phyloP scores from a whole-genome alignment of 2,329 filamentous ascomycete species.

The Beauveria pseudobassiana region DNA sequence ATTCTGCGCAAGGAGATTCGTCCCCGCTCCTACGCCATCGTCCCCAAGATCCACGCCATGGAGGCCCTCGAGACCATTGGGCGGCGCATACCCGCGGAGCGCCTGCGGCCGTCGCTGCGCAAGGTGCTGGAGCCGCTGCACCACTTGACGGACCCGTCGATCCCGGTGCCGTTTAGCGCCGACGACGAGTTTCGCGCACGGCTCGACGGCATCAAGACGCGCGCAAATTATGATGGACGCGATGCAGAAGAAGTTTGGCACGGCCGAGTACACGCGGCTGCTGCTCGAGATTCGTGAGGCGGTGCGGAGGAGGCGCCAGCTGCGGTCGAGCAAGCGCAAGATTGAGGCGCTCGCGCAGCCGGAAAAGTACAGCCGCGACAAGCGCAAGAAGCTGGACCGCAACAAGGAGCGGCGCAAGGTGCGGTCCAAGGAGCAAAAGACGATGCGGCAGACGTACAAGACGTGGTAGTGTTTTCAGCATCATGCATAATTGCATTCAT shows the following conservation, averaged over 20 bases:
- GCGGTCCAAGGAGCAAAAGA: constrained; percentile 64
- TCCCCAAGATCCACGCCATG: constrained; percentile 69
- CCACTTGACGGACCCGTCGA: constrained; percentile 74
- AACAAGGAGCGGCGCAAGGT: constrained; percentile 80
- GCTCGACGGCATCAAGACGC: constrained; percentile 63
- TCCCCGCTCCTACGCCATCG: constrained; percentile 54
- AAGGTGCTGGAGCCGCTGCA: constrained; percentile 57
- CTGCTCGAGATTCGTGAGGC: constrained; percentile 65
- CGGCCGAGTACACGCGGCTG: constrained; percentile 66
- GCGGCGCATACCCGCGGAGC: constrained; percentile 48
- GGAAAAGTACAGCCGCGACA: constrained; percentile 68
- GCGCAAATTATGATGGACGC: constrained; percentile 71
- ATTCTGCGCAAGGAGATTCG: constrained; percentile 70
- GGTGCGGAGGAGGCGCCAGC: constrained; percentile 64
- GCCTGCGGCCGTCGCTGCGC: constrained; percentile 56
- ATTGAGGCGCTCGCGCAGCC: constrained; percentile 81
- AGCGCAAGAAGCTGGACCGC: constrained; percentile 75
- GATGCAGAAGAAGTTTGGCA: constrained; percentile 81
- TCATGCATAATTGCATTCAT: neutral
- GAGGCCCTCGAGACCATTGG: constrained; percentile 65
- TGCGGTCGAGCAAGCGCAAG: constrained; percentile 74
- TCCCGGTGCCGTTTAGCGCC: constrained; percentile 62
- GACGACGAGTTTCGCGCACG: constrained; percentile 62
- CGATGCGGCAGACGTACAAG: constrained; percentile 64
- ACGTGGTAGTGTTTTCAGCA: constrained; percentile 22